Base-by-base conservation (phyloP, 805 yeast species). In the Schizosaccharomyces osmophilus region DNA sequence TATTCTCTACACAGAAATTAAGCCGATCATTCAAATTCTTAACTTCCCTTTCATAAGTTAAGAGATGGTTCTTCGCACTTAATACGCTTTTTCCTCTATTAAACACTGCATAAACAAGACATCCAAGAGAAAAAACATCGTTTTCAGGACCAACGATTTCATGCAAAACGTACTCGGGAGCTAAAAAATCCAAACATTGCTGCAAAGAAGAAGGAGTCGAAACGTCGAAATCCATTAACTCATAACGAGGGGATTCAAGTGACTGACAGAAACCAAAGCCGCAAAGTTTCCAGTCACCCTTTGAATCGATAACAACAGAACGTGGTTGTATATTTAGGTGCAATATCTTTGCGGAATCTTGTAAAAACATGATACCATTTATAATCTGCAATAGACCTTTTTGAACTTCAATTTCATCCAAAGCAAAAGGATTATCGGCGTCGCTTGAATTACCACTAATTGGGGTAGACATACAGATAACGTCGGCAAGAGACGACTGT, bases 221-320 rank as follows among this genome's bases (percentile, higher is more conserved):
- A 5, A 88, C 82, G 65, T 87, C 88, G 64, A 79, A 77, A 59
- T 83, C 84, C 67, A 86, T 85, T 57, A 86, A 73, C 65, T 77
- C 82, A 68, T 76, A 85, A 62, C 82, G 87, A 17, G 77, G 79
- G 51, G 71, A 73, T 31, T 62, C 55, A 26, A 61, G 29, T 17
- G 55, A 70, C 65, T 74, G 85, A 68, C 74, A 79, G 60, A 79
- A 72, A 61, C 79, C 82, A 63, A 93, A 77, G 0, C 97, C 97
- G 5, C 85, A 78, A 1, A 93, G 69, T 70, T 90, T 93, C 97
- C 98, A 93, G 72, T 93, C 97, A 4, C 94, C 89, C 65, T 71
- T 70, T 17, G 81, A 84, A 65, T 85, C 89, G 22, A 90, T 78
- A 62, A 84, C 79, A 1, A 93, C 76, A 0, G 95, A 79, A 8